phyloP scores from a whole-genome alignment of 2,329 filamentous ascomycete species.

The Diplodia sapinea region DNA sequence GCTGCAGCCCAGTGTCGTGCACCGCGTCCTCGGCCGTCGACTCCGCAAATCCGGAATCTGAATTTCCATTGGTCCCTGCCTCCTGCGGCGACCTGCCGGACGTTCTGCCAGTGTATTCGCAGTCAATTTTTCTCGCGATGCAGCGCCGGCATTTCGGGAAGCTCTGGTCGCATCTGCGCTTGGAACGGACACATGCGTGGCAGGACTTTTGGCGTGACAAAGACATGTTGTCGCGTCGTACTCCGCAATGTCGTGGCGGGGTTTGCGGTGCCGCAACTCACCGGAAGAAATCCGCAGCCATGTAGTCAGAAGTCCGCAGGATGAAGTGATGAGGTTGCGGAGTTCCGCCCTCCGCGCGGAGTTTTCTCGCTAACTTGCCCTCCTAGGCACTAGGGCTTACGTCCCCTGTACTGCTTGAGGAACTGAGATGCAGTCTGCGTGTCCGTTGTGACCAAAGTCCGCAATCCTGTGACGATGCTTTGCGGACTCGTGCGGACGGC shows the following conservation, averaged over 20 bases:
- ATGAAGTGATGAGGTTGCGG: constrained; percentile 5
- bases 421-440: neutral
- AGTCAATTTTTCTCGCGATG: constrained; percentile 32
- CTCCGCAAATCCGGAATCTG: neutral
- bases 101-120: constrained; percentile 31
- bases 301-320: neutral
- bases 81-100: neutral
- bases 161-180: constrained; percentile 35
- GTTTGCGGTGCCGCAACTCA: neutral
- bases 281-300: neutral
- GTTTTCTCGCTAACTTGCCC: constrained; percentile 6
- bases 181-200: constrained; percentile 34
- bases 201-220: constrained; percentile 35
- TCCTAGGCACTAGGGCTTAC: constrained; percentile 8
- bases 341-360: constrained; percentile 10
- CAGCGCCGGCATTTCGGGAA: constrained; percentile 35
- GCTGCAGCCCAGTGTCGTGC: neutral
- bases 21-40: neutral
- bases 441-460: constrained; percentile 4
- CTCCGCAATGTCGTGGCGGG: neutral
- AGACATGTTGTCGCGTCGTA: neutral
- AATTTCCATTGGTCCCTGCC: neutral
- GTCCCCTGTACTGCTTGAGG: neutral
- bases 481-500: neutral
- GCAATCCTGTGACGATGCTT: neutral